Evolutionary conservation across 179 eudicot genomes (phyloP), one percentile per base, ranked within the genome.

Genomic region (Spinacia oleracea): DNA sequence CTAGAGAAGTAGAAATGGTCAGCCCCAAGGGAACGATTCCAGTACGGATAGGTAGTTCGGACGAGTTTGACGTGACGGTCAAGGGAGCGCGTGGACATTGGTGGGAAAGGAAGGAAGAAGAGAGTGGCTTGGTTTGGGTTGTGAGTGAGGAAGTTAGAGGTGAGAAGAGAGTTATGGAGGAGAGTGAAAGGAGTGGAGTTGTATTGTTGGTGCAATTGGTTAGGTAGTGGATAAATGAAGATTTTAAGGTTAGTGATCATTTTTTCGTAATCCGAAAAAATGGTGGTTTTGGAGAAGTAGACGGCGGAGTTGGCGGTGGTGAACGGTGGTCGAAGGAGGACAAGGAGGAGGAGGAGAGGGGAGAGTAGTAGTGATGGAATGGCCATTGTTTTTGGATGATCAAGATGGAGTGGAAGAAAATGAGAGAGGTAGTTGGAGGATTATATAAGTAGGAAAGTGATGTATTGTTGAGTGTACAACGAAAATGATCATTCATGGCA

Each of bases 1-100:
- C 85, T 68, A 14, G 97, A 89, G 77, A 96, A 72, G 86, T 76
- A 91, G 78, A 96, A 90, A 48, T 96, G 99, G 66, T 96, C 99
- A 74, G 98, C 97, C 6, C 92, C 99, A 29, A 96, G 90, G 11
- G 96, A 73, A 5, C 92, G 85, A 84, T 96, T 81, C 99, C 99
- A 96, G 80, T 77, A 91, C 25, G 99, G 91, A 80, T 73, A 81
- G 38, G 84, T 72, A 6, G 63, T 43, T 2, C 96, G 78, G 76
- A 89, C 64, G 63, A 77, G 72, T 7, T 82, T 46, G n/a, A 96
- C 78, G n/a, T 81, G 51, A 32, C 92, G 90, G 68, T 88, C 78
- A 35, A 91, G 76, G n/a, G 89, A 69, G 84, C 94, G 94, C 53
- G 88, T 77, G 82, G 94, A 77, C 45, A 76, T 71, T 0, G 89